phyloP scores from a whole-genome alignment of 768 basidiomycete species.

The Lactarius sanguifluus region DNA sequence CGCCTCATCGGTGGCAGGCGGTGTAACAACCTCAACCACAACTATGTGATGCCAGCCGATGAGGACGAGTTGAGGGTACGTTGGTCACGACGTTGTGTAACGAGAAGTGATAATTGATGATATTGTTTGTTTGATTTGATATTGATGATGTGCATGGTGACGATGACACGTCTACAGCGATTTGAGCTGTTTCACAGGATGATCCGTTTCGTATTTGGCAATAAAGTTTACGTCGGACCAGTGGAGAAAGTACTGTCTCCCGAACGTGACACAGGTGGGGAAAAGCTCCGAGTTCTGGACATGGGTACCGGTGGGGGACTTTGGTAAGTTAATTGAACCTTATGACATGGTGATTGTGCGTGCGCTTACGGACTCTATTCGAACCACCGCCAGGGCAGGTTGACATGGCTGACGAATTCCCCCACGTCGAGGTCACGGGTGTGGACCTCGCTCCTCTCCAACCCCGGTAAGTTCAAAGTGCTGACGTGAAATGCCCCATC shows the following conservation, averaged over 20 bases:
- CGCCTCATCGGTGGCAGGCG: conserved; percentile 50
- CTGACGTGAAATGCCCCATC: conserved; percentile 1
- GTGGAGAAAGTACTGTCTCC: conserved; percentile 53
- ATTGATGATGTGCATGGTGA: conserved; percentile 2
- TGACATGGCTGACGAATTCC: conserved; percentile 73
- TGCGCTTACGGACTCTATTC: not conserved
- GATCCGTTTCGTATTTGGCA: conserved; percentile 63
- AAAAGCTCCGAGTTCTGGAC: conserved; percentile 52
- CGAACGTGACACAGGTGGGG: conserved; percentile 32
- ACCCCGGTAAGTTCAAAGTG: conserved; percentile 49
- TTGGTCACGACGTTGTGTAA: conserved; percentile 29
- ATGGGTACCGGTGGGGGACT: conserved; percentile 65
- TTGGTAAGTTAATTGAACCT: conserved; percentile 45
- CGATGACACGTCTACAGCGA: conserved; percentile 43
- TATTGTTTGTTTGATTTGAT: too few relatives aligned
- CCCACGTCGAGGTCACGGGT: conserved; percentile 61
- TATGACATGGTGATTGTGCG: not conserved
- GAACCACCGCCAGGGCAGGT: conserved; percentile 53
- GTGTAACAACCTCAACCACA: conserved; percentile 54
- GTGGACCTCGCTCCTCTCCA: conserved; percentile 74
- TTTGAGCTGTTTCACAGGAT: conserved; percentile 62
- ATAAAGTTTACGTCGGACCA: conserved; percentile 67
- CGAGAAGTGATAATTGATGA: too few relatives aligned
- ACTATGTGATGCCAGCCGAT: conserved; percentile 67
- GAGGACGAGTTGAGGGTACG: conserved; percentile 58